A percentile compares a stretch with the other conserved stretches of the same genome.
Conservation (phyloP, 768 basidiomycete genomes). For the Hygrophoropsis aurantiaca region DNA sequence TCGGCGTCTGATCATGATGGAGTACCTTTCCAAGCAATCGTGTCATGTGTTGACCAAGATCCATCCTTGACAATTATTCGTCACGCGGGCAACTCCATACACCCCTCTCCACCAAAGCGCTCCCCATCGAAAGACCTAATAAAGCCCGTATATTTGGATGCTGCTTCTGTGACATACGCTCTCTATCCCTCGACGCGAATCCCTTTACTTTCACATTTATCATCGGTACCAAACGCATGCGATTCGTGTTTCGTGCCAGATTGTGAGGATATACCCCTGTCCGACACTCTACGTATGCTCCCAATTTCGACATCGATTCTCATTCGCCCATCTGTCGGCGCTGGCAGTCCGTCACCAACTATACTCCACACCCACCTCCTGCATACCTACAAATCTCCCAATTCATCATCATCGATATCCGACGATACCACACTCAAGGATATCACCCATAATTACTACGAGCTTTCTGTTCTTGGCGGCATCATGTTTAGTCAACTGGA, state of each 20-base stretch:
- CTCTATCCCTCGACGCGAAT: conserved; percentile 43
- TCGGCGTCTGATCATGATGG: conserved; percentile 41
- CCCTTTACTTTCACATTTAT: conserved; percentile 41
- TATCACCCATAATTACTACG: conserved; percentile 67
- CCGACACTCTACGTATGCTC: conserved; percentile 42
- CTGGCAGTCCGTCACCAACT: conserved; percentile 40
- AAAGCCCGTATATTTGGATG: conserved; percentile 32
- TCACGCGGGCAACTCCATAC: conserved; percentile 18
- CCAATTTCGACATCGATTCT: conserved; percentile 61
- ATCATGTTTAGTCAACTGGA: conserved; percentile 38
- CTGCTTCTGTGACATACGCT: conserved; percentile 45
- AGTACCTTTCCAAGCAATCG: conserved; percentile 56
- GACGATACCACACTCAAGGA: conserved; percentile 45
- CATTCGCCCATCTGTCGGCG: conserved; percentile 50
- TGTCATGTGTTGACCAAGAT: conserved; percentile 60
- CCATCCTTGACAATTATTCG: conserved; percentile 59
- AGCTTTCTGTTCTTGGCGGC: conserved; percentile 61
- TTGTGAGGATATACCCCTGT: conserved; percentile 16
- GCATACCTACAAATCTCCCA: conserved; percentile 42
- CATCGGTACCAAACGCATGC: conserved; percentile 24
- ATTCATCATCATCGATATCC: conserved; percentile 35
- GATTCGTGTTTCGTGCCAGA: conserved; percentile 35
- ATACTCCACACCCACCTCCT: conserved; percentile 68
- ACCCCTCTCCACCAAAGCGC: conserved; percentile 26
- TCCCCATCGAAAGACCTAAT: conserved; percentile 28